phyloP scores from a whole-genome alignment of 2,329 filamentous ascomycete species.

The Aschersonia sp. region DNA sequence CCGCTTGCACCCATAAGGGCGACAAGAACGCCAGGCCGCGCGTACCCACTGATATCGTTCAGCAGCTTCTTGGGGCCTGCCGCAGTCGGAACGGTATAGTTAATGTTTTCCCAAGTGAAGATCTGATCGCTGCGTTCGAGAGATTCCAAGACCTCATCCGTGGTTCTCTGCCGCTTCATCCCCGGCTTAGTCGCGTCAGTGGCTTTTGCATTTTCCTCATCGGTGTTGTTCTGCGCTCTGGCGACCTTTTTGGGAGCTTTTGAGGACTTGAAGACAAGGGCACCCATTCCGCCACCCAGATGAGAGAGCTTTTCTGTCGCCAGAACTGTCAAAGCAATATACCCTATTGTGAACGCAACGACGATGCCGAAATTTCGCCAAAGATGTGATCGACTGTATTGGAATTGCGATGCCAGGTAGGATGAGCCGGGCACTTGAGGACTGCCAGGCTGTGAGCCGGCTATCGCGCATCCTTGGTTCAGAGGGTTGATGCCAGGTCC shows the following conservation, averaged over 20 bases:
- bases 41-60: constrained; percentile 6
- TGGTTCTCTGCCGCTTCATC: constrained; percentile 1
- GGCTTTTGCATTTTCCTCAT: constrained; percentile 8
- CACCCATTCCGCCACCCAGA: constrained; percentile 46
- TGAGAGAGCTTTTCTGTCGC: constrained; percentile 55
- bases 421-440: constrained; percentile 33
- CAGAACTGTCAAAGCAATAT: constrained; percentile 55
- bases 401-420: constrained; percentile 35
- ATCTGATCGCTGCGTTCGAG: constrained; percentile 44
- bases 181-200: background rate
- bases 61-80: constrained; percentile 13
- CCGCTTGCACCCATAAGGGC: constrained; percentile 5
- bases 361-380: constrained; percentile 66
- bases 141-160: constrained; percentile 24
- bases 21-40: constrained; percentile 4
- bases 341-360: constrained; percentile 57
- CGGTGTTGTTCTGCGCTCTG: constrained; percentile 2
- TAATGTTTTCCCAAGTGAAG: constrained; percentile 55
- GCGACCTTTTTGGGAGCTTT: constrained; percentile 6
- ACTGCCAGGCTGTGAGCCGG: constrained; percentile 31
- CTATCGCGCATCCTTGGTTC: constrained; percentile 34
- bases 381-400: constrained; percentile 38
- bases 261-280: constrained; percentile 49
- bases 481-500: constrained; percentile 23
- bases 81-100: constrained; percentile 48